Evolutionary conservation across 2,329 filamentous ascomycete genomes (phyloP).

Genomic region (Malbranchea zuffiana): DNA sequence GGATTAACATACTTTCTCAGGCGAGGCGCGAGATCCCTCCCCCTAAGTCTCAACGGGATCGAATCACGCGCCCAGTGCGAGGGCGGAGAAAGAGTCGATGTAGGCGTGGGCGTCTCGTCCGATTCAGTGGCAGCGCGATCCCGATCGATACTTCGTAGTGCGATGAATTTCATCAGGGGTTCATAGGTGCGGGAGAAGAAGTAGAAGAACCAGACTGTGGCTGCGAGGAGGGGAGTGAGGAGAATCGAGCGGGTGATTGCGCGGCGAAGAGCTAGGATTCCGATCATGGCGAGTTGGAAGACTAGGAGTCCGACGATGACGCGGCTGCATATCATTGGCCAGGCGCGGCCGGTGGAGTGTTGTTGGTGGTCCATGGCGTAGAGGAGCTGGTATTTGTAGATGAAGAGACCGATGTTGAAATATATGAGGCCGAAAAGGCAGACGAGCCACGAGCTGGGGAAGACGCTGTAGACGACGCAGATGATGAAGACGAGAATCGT

Average conservation of each 20-base stretch:
- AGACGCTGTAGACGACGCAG: slow-evolving; percentile 85
- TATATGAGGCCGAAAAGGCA: slow-evolving; percentile 66
- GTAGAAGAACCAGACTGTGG: slow-evolving; percentile 81
- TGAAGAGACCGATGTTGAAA: slow-evolving; percentile 61
- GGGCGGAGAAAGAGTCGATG: slow-evolving; percentile 30
- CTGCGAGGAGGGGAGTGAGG: slow-evolving; percentile 63
- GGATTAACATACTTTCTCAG: slow-evolving; percentile 40
- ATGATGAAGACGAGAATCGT: slow-evolving; percentile 89
- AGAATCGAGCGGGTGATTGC: slow-evolving; percentile 64
- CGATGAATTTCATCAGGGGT: slow-evolving; percentile 85
- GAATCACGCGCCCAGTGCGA: slow-evolving; percentile 36
- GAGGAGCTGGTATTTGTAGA: slow-evolving; percentile 92
- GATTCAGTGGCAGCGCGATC: slow-evolving; percentile 34
- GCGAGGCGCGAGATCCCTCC: slow-evolving; percentile 29
- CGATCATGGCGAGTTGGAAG: slow-evolving; percentile 85
- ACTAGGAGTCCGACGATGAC: slow-evolving; percentile 75
- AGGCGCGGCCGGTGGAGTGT: slow-evolving; percentile 83
- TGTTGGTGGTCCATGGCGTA: slow-evolving; percentile 98
- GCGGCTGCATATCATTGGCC: slow-evolving; percentile 93
- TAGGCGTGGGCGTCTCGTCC: slow-evolving; percentile 26
- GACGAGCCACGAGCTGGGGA: slow-evolving; percentile 68
- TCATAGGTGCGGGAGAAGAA: slow-evolving; percentile 72
- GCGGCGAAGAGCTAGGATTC: slow-evolving; percentile 63
- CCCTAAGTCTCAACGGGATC: slow-evolving; percentile 31
- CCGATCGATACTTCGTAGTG: slow-evolving; percentile 69